Conservation (phyloP, 306 rosid genomes). For the Cicer cuneatum region DNA sequence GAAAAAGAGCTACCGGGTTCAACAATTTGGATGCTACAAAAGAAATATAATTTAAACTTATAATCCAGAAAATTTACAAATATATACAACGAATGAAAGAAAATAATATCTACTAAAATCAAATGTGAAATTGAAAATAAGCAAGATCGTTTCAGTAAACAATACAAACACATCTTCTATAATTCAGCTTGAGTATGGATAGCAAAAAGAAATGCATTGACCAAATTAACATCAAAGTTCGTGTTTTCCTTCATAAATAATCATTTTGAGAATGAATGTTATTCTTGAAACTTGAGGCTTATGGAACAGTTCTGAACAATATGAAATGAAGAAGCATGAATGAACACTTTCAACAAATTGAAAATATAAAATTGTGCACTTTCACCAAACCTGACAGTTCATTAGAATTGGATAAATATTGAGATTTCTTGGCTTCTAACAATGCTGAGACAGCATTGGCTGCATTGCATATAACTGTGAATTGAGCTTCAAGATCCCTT, state of each 20-base stretch:
- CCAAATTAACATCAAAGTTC: conserved; percentile 16
- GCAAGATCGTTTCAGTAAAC: background rate
- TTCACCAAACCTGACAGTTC: conserved; percentile 73
- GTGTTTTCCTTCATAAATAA: conserved; percentile 16
- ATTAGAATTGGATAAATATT: conserved; percentile 53
- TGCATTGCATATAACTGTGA: conserved; percentile 66
- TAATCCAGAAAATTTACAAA: conserved; percentile 32
- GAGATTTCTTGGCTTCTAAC: conserved; percentile 77
- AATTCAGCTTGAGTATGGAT: conserved; percentile 15
- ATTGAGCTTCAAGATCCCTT: conserved; percentile 81
- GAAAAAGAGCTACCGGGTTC: conserved; percentile 91
- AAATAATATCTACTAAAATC: background rate
- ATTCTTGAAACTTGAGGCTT: conserved; percentile 15
- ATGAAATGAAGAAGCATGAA: conserved; percentile 27
- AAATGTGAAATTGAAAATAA: background rate
- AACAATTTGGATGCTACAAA: conserved; percentile 79
- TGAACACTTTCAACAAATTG: conserved; percentile 23
- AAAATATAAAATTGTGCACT: conserved; percentile 12
- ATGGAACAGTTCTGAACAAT: conserved; percentile 3
- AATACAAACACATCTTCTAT: background rate
- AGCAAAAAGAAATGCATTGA: conserved; percentile 14
- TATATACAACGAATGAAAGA: background rate
- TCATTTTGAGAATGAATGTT: conserved; percentile 9
- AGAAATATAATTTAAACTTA: conserved; percentile 26
- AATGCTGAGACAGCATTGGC: conserved; percentile 74